Percentiles rank a stretch among this genome's conserved stretches.
phyloP scores from a whole-genome alignment of 2,329 filamentous ascomycete species.

The Decorospora gaudefroyi region DNA sequence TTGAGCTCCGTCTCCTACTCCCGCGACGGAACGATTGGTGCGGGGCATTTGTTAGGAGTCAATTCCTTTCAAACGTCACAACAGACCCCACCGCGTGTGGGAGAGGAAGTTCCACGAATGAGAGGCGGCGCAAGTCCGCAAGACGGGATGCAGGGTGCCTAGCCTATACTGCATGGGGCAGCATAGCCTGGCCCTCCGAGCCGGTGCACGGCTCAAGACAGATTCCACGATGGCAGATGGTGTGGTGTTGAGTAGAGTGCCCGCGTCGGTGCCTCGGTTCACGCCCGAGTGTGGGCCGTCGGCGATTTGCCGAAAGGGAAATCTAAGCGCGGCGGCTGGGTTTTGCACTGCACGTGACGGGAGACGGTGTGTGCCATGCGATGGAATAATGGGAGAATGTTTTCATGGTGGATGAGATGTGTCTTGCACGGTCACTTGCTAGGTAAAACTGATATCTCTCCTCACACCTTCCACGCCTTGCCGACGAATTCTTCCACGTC shows the following conservation, averaged over 20 bases:
- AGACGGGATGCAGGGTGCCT: not conserved
- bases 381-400: too few relatives aligned
- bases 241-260: slow-evolving; percentile 22
- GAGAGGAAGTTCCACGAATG: slow-evolving; percentile 31
- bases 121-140: slow-evolving; percentile 20
- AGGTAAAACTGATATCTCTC: too few relatives aligned
- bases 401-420: too few relatives aligned
- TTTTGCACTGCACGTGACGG: too few relatives aligned
- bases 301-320: slow-evolving; percentile 4
- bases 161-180: slow-evolving; percentile 11
- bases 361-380: too few relatives aligned
- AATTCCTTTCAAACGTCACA: slow-evolving; percentile 5
- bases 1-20: slow-evolving; percentile 5
- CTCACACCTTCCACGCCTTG: slow-evolving; percentile 44
- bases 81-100: slow-evolving; percentile 3
- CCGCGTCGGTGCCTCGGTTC: slow-evolving; percentile 8
- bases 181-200: slow-evolving; percentile 11
- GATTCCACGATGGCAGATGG: slow-evolving; percentile 24
- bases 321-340: slow-evolving; percentile 1
- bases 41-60: slow-evolving; percentile 10
- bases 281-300: slow-evolving; percentile 2
- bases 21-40: slow-evolving; percentile 9
- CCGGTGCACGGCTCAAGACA: slow-evolving; percentile 1
- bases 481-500: slow-evolving; percentile 55
- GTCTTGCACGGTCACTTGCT: too few relatives aligned